These are phyloP conservation scores for Trametes villosa DNA, from an alignment of 768 basidiomycete species.

Conservation along the genomic window DNA sequence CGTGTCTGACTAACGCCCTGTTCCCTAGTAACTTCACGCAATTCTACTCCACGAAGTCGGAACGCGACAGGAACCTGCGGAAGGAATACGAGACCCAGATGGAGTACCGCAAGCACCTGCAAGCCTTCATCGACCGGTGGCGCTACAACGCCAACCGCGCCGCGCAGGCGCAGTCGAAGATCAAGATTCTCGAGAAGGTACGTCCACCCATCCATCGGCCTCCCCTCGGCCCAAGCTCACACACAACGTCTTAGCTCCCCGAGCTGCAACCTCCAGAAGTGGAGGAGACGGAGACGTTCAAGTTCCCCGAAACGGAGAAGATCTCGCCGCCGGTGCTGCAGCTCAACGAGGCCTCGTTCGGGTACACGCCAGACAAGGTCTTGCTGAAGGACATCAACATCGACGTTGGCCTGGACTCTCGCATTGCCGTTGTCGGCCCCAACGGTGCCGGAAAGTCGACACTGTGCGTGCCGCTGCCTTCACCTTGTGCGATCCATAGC, in stretches of 20 bases:
- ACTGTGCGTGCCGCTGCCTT: slow-evolving; percentile 51
- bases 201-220: not conserved
- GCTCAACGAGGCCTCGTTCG: slow-evolving; percentile 88
- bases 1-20: not conserved
- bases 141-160: slow-evolving; percentile 95
- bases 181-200: slow-evolving; percentile 78
- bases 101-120: slow-evolving; percentile 92
- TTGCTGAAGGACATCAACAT: slow-evolving; percentile 83
- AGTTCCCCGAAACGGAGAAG: slow-evolving; percentile 97
- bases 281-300: slow-evolving; percentile 94
- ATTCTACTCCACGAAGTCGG: slow-evolving; percentile 98
- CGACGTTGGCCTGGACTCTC: slow-evolving; percentile 91
- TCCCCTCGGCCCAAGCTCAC: not conserved
- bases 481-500: not conserved
- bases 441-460: slow-evolving; percentile 98
- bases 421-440: slow-evolving; percentile 94
- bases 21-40: slow-evolving; percentile 86
- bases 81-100: slow-evolving; percentile 98
- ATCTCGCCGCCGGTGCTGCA: slow-evolving; percentile 95
- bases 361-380: slow-evolving; percentile 77
- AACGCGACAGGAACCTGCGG: slow-evolving; percentile 86
- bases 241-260: slow-evolving; percentile 60
- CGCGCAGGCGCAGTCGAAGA: slow-evolving; percentile 52
- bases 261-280: slow-evolving; percentile 91
- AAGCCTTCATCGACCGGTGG: slow-evolving; percentile 99